Conservation (phyloP, 2,329 filamentous ascomycete species). For the Capronia epimyces region DNA sequence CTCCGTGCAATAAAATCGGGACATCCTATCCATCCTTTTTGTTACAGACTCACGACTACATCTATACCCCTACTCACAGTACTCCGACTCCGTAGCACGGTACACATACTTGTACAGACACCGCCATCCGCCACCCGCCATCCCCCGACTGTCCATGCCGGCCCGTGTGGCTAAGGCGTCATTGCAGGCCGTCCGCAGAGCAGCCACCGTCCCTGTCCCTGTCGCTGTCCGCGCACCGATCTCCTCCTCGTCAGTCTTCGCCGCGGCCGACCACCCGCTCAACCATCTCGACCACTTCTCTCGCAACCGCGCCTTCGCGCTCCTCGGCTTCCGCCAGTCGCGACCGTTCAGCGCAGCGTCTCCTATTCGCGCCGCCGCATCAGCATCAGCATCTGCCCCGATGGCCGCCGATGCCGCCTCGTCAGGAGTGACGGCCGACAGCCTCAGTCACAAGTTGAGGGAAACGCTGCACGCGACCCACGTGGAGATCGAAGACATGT, state of each 20-base stretch:
- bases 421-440: slow-evolving; percentile 65
- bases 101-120: background rate
- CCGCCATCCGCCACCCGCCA: background rate
- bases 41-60: no score
- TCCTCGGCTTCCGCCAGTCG: background rate
- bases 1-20: background rate
- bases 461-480: slow-evolving; percentile 67
- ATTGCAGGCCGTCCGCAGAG: slow-evolving; percentile 10
- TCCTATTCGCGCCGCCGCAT: background rate
- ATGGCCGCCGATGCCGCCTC: slow-evolving; percentile 45
- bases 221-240: background rate
- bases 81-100: no score
- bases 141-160: slow-evolving; percentile 9
- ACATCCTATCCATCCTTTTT: background rate
- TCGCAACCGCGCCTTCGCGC: background rate
- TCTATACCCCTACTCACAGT: no score
- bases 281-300: no score
- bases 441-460: slow-evolving; percentile 62
- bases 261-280: no score
- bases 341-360: background rate
- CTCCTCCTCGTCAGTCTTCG: no score
- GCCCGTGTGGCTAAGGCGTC: slow-evolving; percentile 7
- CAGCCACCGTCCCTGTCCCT: slow-evolving; percentile 5
- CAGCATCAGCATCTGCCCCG: slow-evolving; percentile 7
- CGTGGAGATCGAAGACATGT: slow-evolving; percentile 87